phyloP scores from a whole-genome alignment of 768 basidiomycete genomes.

The Leccinum fibrillosum region DNA sequence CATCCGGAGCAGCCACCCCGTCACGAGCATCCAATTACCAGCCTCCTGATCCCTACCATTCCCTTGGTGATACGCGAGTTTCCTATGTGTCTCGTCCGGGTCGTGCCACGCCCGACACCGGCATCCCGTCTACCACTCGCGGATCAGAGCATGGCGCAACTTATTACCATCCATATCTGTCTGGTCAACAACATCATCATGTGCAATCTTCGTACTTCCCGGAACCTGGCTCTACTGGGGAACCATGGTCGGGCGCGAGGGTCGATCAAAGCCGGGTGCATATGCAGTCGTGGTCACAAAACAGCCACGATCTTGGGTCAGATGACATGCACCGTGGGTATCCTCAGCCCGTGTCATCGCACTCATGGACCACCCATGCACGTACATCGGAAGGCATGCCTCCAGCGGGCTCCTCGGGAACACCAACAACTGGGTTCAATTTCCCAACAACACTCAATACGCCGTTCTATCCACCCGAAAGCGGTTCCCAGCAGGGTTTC shows the following conservation, averaged over 20 bases:
- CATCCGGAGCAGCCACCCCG: conserved; percentile 9
- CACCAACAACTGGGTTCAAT: conserved; percentile 25
- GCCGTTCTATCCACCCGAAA: conserved; percentile 50
- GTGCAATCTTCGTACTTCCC: conserved; percentile 24
- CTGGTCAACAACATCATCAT: conserved; percentile 24
- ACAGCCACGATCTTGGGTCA: conserved; percentile 19
- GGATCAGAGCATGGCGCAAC: conserved; percentile 22
- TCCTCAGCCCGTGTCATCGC: conserved; percentile 21
- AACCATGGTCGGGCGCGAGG: conserved; percentile 20
- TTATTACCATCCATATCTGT: conserved; percentile 27
- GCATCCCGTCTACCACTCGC: conserved; percentile 22
- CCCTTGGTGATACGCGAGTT: conserved; percentile 25
- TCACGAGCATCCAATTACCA: conserved; percentile 25
- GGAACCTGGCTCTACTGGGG: conserved; percentile 16
- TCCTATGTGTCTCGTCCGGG: conserved; percentile 28
- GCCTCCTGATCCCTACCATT: conserved; percentile 23
- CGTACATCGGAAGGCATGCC: conserved; percentile 22
- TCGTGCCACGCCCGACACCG: conserved; percentile 25
- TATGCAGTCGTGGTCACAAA: conserved; percentile 27
- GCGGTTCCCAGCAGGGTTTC: conserved; percentile 31
- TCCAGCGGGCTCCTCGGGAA: conserved; percentile 20
- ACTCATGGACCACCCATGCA: conserved; percentile 22
- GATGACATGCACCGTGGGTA: conserved; percentile 32
- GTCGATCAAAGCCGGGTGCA: conserved; percentile 22
- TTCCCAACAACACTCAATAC: conserved; percentile 59